Conservation (phyloP, 352 stramenopile species). For the Stramenopiles sp. region DNA sequence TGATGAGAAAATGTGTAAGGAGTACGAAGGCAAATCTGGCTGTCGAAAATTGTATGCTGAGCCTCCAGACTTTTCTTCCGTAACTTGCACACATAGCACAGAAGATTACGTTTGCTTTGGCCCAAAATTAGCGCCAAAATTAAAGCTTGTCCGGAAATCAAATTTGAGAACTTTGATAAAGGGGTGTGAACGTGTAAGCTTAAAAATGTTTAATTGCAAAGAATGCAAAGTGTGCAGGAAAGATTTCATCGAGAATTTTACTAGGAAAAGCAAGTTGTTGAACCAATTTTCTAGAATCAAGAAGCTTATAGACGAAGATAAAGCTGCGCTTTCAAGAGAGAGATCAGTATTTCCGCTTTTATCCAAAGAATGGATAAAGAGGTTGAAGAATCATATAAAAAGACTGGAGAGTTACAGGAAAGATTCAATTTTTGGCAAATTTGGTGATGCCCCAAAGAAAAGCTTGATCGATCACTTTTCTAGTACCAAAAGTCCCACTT, state of each 20-base stretch:
- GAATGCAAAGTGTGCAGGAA: not conserved
- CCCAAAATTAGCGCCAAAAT: not conserved
- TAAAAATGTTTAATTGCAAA: not conserved
- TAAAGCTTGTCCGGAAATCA: not conserved
- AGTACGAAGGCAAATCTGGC: too few species aligned
- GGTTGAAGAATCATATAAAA: not conserved
- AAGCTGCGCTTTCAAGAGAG: not conserved
- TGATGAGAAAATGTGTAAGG: too few species aligned
- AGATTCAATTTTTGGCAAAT: not conserved
- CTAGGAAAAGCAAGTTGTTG: not conserved
- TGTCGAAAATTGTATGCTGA: not conserved
- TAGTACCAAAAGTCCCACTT: too few species aligned
- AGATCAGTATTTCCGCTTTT: not conserved
- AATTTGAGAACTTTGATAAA: not conserved
- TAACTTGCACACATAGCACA: not conserved
- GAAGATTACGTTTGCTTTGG: not conserved
- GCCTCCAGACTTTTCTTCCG: not conserved
- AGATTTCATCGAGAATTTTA: not conserved
- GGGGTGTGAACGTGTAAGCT: not conserved
- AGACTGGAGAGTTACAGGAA: not conserved
- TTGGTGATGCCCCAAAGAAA: not conserved
- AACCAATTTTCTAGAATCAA: not conserved
- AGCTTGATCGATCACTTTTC: not conserved
- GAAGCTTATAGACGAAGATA: not conserved
- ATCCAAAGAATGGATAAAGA: not conserved